A percentile compares a stretch with the other conserved stretches of the same genome.
Evolutionary conservation across 306 rosid species (phyloP).

Genomic region (Cyamopsis tetragonoloba): DNA sequence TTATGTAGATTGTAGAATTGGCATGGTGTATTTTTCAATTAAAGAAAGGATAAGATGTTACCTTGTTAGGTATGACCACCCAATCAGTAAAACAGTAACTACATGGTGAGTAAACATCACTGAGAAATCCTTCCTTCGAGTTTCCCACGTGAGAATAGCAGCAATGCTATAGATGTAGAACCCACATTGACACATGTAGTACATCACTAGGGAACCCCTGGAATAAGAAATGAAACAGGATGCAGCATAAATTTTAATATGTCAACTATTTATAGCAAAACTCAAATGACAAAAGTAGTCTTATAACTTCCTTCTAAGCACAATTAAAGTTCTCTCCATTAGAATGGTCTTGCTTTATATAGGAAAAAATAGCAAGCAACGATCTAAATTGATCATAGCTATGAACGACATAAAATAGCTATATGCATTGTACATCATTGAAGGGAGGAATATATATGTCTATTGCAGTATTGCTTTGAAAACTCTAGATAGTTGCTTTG

Average conservation of each 20-base stretch:
- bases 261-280: neutral
- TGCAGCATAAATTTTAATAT: constrained; percentile 25
- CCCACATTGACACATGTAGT: constrained; percentile 90
- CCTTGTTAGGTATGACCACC: constrained; percentile 75
- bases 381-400: constrained; percentile 2
- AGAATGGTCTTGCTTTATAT: neutral
- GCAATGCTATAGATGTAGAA: constrained; percentile 87
- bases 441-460: constrained; percentile 10
- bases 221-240: constrained; percentile 30
- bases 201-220: constrained; percentile 72
- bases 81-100: constrained; percentile 74
- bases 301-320: neutral
- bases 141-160: constrained; percentile 92
- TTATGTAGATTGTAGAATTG: constrained; percentile 3
- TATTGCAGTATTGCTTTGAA: constrained; percentile 11
- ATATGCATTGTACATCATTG: neutral
- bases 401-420: neutral
- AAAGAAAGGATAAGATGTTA: constrained; percentile 21
- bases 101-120: constrained; percentile 98
- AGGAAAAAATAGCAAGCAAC: constrained; percentile 22
- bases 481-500: constrained; percentile 8
- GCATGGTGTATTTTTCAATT: constrained; percentile 1
- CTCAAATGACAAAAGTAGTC: constrained; percentile 2
- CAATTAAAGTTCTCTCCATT: neutral
- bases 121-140: constrained; percentile 90